Base-by-base conservation (phyloP, 768 basidiomycete species). In the Austroboletus festivus region DNA sequence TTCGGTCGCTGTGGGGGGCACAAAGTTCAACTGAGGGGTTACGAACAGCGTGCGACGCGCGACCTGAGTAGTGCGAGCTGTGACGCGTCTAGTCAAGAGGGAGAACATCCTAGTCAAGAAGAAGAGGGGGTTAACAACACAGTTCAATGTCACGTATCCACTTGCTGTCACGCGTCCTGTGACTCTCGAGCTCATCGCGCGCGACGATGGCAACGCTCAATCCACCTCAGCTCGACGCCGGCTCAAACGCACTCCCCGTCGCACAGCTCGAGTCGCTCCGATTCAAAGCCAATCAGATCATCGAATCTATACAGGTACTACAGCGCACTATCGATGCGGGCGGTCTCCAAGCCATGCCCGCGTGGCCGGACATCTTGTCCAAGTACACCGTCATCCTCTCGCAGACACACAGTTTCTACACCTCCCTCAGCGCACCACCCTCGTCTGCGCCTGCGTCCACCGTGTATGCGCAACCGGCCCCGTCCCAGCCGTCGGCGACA, bases 361-460 rank as follows among this genome's bases (percentile, higher is more conserved):
- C 86, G 8, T 92, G 90, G 90, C 90, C 89, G 3, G 89, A 92
- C 59, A 80, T 93, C 46, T 75, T 92, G 46, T 82, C 85, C 13
- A 91, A 90, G 72, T 92, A 91, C 78, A 90, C 84, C 56, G 77
- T 89, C 53, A 76, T 93, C 22, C 77, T 92, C 47, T 88, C 87
- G 0, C 90, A 92, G 59, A 88, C 87, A 0, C 86, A 88, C 61
- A 85, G 76, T 55, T 82, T 93, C 57, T 85, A 83, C 38, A 80
- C 75, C 44, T 78, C 82, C 0, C 76, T 89, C 35, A 69, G 78
- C 16, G 23, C 59, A 67, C 73, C 47, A 65, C 72, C 41, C 52
- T 72, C 54, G 6, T 46, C 52, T 20, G 4, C 31, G 52, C 71
- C 54, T 8, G 47, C 53, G 19, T 15, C 31, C 12, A 13, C 13